Evolutionary conservation across 805 yeast species (phyloP).

Genomic region (Nakazawaea sp.): DNA sequence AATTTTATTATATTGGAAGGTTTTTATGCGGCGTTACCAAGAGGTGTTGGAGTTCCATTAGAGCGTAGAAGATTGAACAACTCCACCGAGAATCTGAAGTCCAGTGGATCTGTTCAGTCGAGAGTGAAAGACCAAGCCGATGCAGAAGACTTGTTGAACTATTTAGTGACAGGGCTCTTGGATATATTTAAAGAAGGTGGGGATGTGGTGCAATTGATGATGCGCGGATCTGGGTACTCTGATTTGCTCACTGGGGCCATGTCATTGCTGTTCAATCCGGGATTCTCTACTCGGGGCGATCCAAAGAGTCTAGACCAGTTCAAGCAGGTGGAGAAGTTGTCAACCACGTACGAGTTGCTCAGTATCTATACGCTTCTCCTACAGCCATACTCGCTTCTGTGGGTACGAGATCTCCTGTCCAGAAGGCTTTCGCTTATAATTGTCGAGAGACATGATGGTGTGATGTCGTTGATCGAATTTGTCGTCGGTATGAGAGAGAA

Average conservation of each 20-base stretch:
- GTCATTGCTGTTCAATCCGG: slow-evolving; percentile 31
- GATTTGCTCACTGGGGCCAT: slow-evolving; percentile 48
- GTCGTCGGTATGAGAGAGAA: slow-evolving; percentile 69
- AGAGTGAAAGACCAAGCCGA: slow-evolving; percentile 12
- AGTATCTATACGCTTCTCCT: slow-evolving; percentile 53
- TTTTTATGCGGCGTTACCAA: slow-evolving; percentile 54
- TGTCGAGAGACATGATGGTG: slow-evolving; percentile 52
- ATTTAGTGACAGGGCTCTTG: slow-evolving; percentile 24
- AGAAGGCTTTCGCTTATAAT: slow-evolving; percentile 47
- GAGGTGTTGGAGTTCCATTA: slow-evolving; percentile 56
- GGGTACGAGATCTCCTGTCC: slow-evolving; percentile 41
- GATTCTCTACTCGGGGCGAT: slow-evolving; percentile 9
- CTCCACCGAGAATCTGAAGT: slow-evolving; percentile 27
- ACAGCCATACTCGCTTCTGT: slow-evolving; percentile 37
- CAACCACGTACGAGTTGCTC: slow-evolving; percentile 65
- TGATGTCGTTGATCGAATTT: slow-evolving; percentile 68
- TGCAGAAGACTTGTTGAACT: slow-evolving; percentile 15
- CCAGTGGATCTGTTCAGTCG: slow-evolving; percentile 17
- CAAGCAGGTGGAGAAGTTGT: slow-evolving; percentile 28
- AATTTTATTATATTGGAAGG: slow-evolving; percentile 66
- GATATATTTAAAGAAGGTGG: slow-evolving; percentile 31
- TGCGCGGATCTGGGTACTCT: slow-evolving; percentile 62
- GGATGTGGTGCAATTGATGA: slow-evolving; percentile 44
- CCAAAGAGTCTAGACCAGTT: slow-evolving; percentile 11
- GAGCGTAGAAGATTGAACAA: slow-evolving; percentile 50